A percentile compares a stretch with the other conserved stretches of the same genome.
Conservation (phyloP, 495 filamentous ascomycete genomes). For the Penicillium cosmopolitanum region DNA sequence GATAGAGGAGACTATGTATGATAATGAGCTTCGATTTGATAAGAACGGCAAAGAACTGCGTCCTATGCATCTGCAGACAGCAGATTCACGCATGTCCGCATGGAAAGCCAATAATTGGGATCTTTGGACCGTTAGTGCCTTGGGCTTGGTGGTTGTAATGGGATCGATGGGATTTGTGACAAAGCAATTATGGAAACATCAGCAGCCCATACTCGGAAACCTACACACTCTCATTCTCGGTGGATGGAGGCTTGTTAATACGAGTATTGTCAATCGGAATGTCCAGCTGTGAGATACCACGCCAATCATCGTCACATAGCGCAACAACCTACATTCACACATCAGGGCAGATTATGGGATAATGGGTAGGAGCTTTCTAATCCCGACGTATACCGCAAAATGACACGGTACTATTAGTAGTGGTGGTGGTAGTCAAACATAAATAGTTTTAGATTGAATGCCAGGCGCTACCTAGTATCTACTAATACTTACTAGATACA, state of each 20-base stretch:
- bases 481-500: no score
- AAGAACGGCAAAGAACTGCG: conserved; percentile 21
- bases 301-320: no score
- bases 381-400: no score
- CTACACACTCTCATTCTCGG: not conserved
- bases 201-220: not conserved
- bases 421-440: no score
- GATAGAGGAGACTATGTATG: conserved; percentile 44
- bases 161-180: conserved; percentile 5
- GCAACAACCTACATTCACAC: no score
- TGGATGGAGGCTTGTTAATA: not conserved
- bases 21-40: conserved; percentile 30
- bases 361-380: no score
- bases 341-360: no score
- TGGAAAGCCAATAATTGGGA: conserved; percentile 42
- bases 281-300: not conserved
- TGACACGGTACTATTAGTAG: no score
- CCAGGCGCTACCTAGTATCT: no score
- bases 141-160: conserved; percentile 14
- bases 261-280: not conserved
- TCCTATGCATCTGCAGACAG: conserved; percentile 46
- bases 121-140: conserved; percentile 14
- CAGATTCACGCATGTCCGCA: conserved; percentile 41
- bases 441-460: no score
- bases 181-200: not conserved